Evolutionary conservation across 2,329 filamentous ascomycete genomes (phyloP).

Genomic region (Xylariaceae sp.): DNA sequence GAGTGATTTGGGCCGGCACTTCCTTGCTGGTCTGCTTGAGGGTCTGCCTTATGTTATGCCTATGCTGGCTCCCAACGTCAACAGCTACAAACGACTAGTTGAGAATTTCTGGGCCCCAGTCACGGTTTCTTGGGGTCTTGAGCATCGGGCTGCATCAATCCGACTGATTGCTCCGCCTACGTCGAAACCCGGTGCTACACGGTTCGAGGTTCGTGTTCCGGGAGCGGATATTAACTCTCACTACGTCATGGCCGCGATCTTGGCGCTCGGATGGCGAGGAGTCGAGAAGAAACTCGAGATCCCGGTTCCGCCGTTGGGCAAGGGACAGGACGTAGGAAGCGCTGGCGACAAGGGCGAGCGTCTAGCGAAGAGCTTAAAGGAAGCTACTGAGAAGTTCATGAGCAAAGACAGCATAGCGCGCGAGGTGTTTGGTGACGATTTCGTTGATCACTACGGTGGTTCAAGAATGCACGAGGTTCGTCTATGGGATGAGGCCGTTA

Average conservation of each 20-base stretch:
- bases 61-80: slow-evolving; percentile 87
- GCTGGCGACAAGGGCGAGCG: slow-evolving; percentile 68
- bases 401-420: slow-evolving; percentile 80
- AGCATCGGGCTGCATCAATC: slow-evolving; percentile 90
- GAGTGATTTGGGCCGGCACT: slow-evolving; percentile 86
- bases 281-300: slow-evolving; percentile 90
- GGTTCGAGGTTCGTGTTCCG: slow-evolving; percentile 88
- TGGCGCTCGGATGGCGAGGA: slow-evolving; percentile 86
- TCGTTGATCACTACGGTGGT: slow-evolving; percentile 93
- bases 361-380: slow-evolving; percentile 79
- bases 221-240: slow-evolving; percentile 94
- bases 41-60: slow-evolving; percentile 96
- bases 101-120: slow-evolving; percentile 99
- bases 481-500: slow-evolving; percentile 93
- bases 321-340: slow-evolving; percentile 78
- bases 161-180: slow-evolving; percentile 87
- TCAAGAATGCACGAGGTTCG: slow-evolving; percentile 88
- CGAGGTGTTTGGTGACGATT: slow-evolving; percentile 89
- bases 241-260: slow-evolving; percentile 79
- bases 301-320: slow-evolving; percentile 75
- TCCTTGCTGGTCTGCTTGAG: slow-evolving; percentile 84
- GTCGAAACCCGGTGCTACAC: slow-evolving; percentile 77
- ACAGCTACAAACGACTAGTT: slow-evolving; percentile 96
- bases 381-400: slow-evolving; percentile 78
- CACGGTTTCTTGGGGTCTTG: slow-evolving; percentile 93